Conservation (phyloP, 176 grass and related monocot genomes). For the Tuctoria greenei region DNA sequence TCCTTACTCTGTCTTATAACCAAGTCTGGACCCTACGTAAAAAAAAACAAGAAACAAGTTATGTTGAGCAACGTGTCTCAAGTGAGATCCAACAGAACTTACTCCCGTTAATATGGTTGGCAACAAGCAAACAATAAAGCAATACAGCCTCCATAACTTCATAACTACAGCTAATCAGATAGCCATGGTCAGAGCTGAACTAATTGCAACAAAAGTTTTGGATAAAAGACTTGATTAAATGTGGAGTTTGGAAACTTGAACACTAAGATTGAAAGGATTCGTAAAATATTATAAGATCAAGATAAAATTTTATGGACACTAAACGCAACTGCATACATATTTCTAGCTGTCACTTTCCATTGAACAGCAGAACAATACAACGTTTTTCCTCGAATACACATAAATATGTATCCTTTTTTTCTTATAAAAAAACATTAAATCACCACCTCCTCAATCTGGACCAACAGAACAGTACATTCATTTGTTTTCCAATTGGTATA, state of each 20-base stretch:
- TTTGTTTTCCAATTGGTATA: background rate
- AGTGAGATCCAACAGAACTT: background rate
- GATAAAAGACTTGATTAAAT: background rate
- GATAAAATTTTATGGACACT: background rate
- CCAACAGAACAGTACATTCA: background rate
- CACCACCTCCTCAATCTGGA: background rate
- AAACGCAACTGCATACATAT: background rate
- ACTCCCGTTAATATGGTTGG: background rate
- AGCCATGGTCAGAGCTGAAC: background rate
- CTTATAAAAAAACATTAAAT: background rate
- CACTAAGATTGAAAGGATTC: background rate
- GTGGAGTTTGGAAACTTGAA: background rate
- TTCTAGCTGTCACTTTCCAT: background rate
- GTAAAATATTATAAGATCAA: background rate
- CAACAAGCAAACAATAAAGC: background rate
- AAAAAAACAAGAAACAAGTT: conserved; percentile 16
- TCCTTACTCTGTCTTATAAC: conserved; percentile 80
- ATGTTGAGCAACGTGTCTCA: conserved; percentile 22
- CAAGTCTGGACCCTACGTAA: conserved; percentile 72
- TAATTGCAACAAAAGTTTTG: background rate
- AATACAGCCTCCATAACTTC: background rate
- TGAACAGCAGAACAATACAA: background rate
- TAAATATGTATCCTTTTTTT: background rate
- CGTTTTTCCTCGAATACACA: background rate
- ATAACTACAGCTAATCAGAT: background rate